A percentile compares a stretch with the other conserved stretches of the same genome.
These are phyloP conservation scores for Malus sylvestris DNA, from an alignment of 306 rosid genomes.

Conservation along the genomic window DNA sequence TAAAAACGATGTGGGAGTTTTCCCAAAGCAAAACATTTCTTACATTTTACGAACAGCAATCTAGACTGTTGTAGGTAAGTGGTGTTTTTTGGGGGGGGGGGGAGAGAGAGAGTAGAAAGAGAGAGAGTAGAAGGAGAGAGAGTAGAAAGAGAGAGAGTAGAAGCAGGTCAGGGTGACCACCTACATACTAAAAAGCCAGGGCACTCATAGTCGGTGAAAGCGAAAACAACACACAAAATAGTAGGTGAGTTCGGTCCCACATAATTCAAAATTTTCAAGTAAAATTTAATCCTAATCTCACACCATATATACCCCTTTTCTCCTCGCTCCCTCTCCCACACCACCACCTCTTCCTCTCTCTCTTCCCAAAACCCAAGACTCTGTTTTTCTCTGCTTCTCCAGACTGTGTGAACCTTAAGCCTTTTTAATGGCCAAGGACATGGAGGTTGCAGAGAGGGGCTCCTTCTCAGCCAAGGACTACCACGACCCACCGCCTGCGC, in stretches of 20 bases:
- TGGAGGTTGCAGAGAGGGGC: conserved; percentile 58
- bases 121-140: no score
- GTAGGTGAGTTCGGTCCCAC: background rate
- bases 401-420: background rate
- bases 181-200: background rate
- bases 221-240: conserved; percentile 6
- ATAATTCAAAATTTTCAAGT: background rate
- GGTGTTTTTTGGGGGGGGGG: no score
- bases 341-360: conserved; percentile 8
- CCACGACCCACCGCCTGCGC: conserved; percentile 86
- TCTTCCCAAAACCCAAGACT: background rate
- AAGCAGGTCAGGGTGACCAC: no score
- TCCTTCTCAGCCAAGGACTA: conserved; percentile 73
- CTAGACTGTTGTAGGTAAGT: background rate
- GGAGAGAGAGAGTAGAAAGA: background rate
- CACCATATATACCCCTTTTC: conserved; percentile 37
- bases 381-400: conserved; percentile 2
- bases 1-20: background rate
- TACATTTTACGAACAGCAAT: background rate
- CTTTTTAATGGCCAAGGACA: conserved; percentile 45
- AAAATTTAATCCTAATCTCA: background rate
- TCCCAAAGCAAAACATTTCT: background rate
- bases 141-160: background rate
- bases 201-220: conserved; percentile 35
- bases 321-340: conserved; percentile 1